Evolutionary conservation across 23 red algal species (phyloP).

Genomic region (Gracilaria gracilis): DNA sequence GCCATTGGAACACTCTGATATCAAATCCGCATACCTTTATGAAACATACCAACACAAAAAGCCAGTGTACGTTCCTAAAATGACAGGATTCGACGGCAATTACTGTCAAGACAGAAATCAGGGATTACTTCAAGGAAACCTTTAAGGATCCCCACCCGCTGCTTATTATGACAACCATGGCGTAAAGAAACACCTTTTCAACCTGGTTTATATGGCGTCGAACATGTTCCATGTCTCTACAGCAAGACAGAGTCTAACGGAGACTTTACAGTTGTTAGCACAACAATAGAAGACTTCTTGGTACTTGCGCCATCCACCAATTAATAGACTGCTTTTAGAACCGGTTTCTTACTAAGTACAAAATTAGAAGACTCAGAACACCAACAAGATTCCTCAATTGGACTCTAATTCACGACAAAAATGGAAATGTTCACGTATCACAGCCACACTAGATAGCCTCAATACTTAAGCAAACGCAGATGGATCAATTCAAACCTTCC

Average conservation of each 20-base stretch:
- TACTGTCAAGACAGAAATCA: background rate
- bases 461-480: background rate
- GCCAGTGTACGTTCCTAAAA: background rate
- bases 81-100: background rate
- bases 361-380: background rate
- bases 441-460: background rate
- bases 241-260: too few species aligned
- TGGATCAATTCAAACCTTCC: background rate
- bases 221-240: too few species aligned
- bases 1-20: constrained; percentile 14
- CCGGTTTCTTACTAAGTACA: background rate
- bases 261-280: background rate
- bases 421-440: background rate
- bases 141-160: background rate
- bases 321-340: background rate
- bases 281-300: background rate
- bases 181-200: too few species aligned
- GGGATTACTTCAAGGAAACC: background rate
- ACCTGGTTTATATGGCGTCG: too few species aligned
- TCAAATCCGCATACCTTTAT: constrained; percentile 13
- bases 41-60: background rate
- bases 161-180: too few species aligned
- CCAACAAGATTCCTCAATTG: background rate
- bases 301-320: background rate
- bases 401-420: background rate